phyloP scores from a whole-genome alignment of 495 filamentous ascomycete species.

The Clavariopsis aquatica region DNA sequence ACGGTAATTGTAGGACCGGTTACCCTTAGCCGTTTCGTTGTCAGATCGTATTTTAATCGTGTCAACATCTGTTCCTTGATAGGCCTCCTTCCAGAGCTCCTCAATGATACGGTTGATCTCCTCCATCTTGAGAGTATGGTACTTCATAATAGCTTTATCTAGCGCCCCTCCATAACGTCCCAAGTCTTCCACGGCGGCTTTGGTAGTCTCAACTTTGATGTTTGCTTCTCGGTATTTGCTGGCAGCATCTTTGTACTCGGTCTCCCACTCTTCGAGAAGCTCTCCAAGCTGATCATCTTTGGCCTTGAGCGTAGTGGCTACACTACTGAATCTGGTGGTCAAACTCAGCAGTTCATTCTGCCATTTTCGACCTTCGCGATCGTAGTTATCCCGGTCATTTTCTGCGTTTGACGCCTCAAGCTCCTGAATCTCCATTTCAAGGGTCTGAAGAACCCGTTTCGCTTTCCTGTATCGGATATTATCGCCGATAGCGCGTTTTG shows the following conservation, averaged over 20 bases:
- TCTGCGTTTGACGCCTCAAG: constrained; percentile 79
- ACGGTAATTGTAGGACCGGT: constrained; percentile 92
- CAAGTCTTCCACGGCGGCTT: constrained; percentile 88
- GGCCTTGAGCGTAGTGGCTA: constrained; percentile 71
- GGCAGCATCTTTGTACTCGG: constrained; percentile 83
- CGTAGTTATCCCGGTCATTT: constrained; percentile 74
- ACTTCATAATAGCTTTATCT: constrained; percentile 95
- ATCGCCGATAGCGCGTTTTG: constrained; percentile 78
- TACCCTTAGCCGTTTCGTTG: constrained; percentile 71
- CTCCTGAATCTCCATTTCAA: constrained; percentile 70
- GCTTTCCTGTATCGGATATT: constrained; percentile 82
- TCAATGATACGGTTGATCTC: constrained; percentile 94
- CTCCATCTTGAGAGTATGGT: constrained; percentile 94
- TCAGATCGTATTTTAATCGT: constrained; percentile 93
- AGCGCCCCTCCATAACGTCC: constrained; percentile 76
- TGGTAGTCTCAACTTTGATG: constrained; percentile 89
- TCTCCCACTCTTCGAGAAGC: constrained; percentile 73
- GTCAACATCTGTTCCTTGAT: constrained; percentile 97
- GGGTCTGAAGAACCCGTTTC: constrained; percentile 62
- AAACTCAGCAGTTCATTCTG: constrained; percentile 63
- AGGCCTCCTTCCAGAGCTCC: constrained; percentile 94
- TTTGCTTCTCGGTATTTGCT: constrained; percentile 81
- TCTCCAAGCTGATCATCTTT: constrained; percentile 77
- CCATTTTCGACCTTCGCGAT: constrained; percentile 63
- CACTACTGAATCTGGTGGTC: constrained; percentile 59